Conservation (phyloP, 2,329 filamentous ascomycete genomes). For the Ophiocordyceps sinensis region DNA sequence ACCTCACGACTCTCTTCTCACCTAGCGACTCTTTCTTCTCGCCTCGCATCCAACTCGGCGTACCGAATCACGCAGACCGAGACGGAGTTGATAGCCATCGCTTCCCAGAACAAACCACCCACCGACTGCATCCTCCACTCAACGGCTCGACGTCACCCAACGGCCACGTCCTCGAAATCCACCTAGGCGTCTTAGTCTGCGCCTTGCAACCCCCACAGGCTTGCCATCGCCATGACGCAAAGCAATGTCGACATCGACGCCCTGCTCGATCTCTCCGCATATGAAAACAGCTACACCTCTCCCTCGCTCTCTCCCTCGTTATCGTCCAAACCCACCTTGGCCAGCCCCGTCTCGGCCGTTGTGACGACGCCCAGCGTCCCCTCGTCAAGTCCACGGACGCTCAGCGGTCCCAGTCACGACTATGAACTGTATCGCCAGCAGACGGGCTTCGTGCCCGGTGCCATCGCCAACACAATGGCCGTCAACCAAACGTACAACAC, state of each 20-base stretch:
- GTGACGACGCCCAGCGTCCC: constrained; percentile 41
- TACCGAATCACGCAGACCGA: background rate
- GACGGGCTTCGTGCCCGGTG: constrained; percentile 79
- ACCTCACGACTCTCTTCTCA: background rate
- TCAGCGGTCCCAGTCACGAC: constrained; percentile 79
- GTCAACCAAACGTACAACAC: constrained; percentile 51
- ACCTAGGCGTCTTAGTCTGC: background rate
- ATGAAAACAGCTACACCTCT: constrained; percentile 47
- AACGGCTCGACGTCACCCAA: background rate
- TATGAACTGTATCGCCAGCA: constrained; percentile 94
- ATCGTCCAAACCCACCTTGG: constrained; percentile 38
- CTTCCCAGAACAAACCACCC: no score
- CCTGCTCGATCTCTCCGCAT: constrained; percentile 46
- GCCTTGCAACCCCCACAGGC: background rate
- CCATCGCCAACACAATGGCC: constrained; percentile 64
- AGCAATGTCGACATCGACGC: constrained; percentile 40
- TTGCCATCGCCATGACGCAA: constrained; percentile 16
- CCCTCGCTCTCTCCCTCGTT: constrained; percentile 42
- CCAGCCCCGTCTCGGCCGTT: constrained; percentile 35
- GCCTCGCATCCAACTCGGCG: background rate
- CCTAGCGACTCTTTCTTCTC: background rate
- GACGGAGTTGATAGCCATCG: background rate
- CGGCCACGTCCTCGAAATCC: background rate
- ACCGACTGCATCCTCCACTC: background rate
- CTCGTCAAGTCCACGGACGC: constrained; percentile 40